Evolutionary conservation across 306 rosid species (phyloP).

Genomic region (Carpinus viminea): DNA sequence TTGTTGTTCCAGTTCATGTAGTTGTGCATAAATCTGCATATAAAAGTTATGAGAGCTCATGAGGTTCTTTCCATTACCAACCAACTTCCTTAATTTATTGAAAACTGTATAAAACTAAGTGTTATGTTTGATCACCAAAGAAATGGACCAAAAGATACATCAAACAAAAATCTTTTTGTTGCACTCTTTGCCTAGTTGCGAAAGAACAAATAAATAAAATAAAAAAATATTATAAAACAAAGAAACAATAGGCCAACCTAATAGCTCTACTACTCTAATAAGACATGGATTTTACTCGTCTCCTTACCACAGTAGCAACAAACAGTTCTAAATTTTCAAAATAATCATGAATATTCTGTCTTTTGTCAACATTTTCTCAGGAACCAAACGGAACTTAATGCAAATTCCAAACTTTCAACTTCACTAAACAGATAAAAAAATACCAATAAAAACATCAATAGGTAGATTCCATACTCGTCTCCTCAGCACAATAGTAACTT

Average conservation of each 20-base stretch:
- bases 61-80: slow-evolving; percentile 36
- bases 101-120: slow-evolving; percentile 26
- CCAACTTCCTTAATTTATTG: slow-evolving; percentile 67
- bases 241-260: neutral
- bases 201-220: neutral
- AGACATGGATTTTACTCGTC: neutral
- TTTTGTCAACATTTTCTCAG: neutral
- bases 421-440: neutral
- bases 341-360: neutral
- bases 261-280: neutral
- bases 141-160: neutral
- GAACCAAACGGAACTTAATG: neutral
- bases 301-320: neutral
- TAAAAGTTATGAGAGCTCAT: slow-evolving; percentile 35
- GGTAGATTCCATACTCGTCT: too few relatives aligned
- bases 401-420: neutral
- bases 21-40: too few relatives aligned
- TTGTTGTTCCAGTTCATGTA: too few relatives aligned
- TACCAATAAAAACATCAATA: neutral
- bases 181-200: neutral
- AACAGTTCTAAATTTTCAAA: neutral
- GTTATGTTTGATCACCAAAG: neutral
- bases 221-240: neutral
- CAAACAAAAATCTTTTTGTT: neutral
- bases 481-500: too few relatives aligned